These are phyloP conservation scores for Trifolium dubium DNA, from an alignment of 306 rosid species.

Conservation along the genomic window DNA sequence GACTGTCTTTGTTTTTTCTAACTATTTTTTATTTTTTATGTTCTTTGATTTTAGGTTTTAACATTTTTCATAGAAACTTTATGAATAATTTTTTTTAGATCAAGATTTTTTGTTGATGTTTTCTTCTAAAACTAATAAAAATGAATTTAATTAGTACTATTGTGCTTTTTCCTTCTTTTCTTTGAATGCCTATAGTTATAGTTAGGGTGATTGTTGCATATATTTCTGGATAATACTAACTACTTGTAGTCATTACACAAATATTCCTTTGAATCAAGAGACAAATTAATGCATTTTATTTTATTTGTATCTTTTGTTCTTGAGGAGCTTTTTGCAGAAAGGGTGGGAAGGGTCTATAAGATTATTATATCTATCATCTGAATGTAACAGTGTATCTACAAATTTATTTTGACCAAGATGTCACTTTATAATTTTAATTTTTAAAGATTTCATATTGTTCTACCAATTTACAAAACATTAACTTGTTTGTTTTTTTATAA, in stretches of 20 bases:
- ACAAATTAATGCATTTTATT: neutral
- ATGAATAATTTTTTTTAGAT: neutral
- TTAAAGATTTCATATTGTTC: neutral
- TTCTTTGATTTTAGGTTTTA: slow-evolving; percentile 6
- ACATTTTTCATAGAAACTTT: neutral
- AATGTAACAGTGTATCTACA: slow-evolving; percentile 5
- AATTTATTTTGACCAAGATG: neutral
- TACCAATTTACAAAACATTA: no score
- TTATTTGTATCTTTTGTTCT: slow-evolving; percentile 3
- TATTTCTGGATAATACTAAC: slow-evolving; percentile 15
- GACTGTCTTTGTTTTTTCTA: neutral
- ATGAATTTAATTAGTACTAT: neutral
- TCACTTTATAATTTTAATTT: neutral
- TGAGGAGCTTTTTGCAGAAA: neutral
- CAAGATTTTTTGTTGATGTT: neutral
- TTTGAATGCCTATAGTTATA: neutral
- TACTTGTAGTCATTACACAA: slow-evolving; percentile 27
- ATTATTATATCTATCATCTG: neutral
- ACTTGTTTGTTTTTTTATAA: neutral
- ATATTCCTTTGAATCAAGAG: slow-evolving; percentile 29
- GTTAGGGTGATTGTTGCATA: slow-evolving; percentile 18
- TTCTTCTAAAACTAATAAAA: neutral
- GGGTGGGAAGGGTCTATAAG: neutral
- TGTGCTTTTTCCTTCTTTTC: neutral
- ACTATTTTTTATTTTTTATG: neutral